Percentiles rank a stretch among this genome's conserved stretches.
These are phyloP conservation scores for Fusarium beomiforme DNA, from an alignment of 2,329 filamentous ascomycete genomes.

Conservation along the genomic window DNA sequence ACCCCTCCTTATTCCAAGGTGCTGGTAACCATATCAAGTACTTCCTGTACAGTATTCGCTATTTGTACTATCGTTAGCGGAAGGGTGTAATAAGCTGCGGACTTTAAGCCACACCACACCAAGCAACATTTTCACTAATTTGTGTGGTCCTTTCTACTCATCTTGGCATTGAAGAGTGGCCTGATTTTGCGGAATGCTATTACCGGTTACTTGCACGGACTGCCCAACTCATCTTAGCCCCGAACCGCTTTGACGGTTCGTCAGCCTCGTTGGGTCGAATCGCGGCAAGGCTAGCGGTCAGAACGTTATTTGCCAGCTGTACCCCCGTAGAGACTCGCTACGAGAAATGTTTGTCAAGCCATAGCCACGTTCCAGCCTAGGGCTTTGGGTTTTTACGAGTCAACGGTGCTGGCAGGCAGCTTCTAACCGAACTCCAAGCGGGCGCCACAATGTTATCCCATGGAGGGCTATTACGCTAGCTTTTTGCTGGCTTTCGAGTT, in stretches of 20 bases:
- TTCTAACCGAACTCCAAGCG: slow-evolving; percentile 17
- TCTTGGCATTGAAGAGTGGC: slow-evolving; percentile 32
- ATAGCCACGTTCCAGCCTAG: neutral
- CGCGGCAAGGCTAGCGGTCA: slow-evolving; percentile 22
- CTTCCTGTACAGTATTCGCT: neutral
- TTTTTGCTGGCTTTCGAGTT: neutral
- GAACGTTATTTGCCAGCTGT: neutral
- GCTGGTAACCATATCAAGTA: too few relatives aligned
- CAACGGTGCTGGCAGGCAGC: slow-evolving; percentile 9
- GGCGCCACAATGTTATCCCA: slow-evolving; percentile 22
- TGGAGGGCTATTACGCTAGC: slow-evolving; percentile 2
- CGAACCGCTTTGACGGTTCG: slow-evolving; percentile 11
- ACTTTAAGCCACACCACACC: slow-evolving; percentile 37
- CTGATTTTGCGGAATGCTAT: slow-evolving; percentile 38
- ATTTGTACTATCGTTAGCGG: neutral
- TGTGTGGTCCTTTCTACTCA: slow-evolving; percentile 12
- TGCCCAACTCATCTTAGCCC: slow-evolving; percentile 24
- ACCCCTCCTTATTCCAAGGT: neutral
- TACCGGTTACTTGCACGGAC: slow-evolving; percentile 21
- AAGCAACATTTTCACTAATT: slow-evolving; percentile 28
- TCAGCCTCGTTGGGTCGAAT: slow-evolving; percentile 22
- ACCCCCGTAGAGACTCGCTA: neutral
- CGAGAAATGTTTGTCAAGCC: slow-evolving; percentile 7
- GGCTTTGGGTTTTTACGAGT: slow-evolving; percentile 7
- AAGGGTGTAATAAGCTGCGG: slow-evolving; percentile 28